phyloP scores from a whole-genome alignment of 139 green algal species.

The Penium margaritaceum region DNA sequence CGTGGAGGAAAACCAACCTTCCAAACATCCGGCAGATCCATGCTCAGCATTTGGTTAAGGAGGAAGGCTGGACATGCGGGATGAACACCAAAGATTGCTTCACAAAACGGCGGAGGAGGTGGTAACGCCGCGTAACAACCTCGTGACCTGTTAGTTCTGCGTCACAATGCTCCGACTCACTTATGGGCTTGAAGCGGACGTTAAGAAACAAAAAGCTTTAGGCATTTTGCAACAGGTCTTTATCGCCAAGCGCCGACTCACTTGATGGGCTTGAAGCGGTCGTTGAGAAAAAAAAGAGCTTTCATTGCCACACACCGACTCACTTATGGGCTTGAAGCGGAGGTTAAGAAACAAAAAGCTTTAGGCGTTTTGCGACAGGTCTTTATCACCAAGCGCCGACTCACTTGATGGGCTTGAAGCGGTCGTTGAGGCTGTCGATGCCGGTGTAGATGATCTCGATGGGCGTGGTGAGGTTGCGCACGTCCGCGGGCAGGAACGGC shows the following conservation, averaged over 20 bases:
- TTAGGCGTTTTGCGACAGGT: not conserved
- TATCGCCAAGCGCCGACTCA: too few species aligned
- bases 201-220: too few species aligned
- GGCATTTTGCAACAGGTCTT: too few species aligned
- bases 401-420: slow-evolving; percentile 19
- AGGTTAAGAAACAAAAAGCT: not conserved
- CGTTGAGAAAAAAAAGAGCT: too few species aligned
- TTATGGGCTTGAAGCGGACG: not conserved
- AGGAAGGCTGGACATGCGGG: not conserved
- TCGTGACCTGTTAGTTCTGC: not conserved
- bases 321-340: too few species aligned
- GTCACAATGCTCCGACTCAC: not conserved
- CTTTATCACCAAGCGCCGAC: not conserved
- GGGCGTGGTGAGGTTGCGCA: slow-evolving; percentile 20
- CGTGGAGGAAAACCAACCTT: not conserved
- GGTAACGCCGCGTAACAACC: too few species aligned
- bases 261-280: too few species aligned
- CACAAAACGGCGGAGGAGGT: too few species aligned
- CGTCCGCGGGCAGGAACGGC: not conserved
- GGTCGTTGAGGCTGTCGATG: slow-evolving; percentile 30
- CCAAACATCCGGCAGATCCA: not conserved
- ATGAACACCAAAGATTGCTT: too few species aligned
- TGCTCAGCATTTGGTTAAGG: not conserved
- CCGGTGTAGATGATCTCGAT: slow-evolving; percentile 26
- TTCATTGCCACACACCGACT: not conserved